These are phyloP conservation scores for Coccinonectria pachysandricola DNA, from an alignment of 2,329 filamentous ascomycete species.

Conservation along the genomic window DNA sequence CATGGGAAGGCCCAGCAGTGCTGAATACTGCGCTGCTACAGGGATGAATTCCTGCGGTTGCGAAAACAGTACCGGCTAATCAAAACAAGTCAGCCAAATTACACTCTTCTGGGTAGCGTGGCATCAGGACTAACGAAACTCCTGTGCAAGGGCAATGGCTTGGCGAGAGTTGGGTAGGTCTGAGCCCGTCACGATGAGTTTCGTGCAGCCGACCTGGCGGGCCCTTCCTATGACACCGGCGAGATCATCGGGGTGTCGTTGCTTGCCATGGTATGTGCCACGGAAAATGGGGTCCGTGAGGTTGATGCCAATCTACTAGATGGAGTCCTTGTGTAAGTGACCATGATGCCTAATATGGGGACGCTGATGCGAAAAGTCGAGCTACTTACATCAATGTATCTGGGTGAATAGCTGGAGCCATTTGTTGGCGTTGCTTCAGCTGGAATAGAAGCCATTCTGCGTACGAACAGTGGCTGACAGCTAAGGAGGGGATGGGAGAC, in stretches of 20 bases:
- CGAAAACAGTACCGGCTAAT: conserved; percentile 69
- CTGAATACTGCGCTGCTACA: conserved; percentile 78
- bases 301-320: conserved; percentile 75
- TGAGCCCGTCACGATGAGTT: conserved; percentile 89
- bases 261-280: conserved; percentile 72
- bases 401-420: conserved; percentile 27
- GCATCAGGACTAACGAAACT: conserved; percentile 57
- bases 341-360: conserved; percentile 2
- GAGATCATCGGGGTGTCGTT: conserved; percentile 64
- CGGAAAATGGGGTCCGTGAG: conserved; percentile 85
- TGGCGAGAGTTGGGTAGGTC: conserved; percentile 68
- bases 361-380: conserved; percentile 4
- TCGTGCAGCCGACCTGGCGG: conserved; percentile 66
- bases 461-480: conserved; percentile 5
- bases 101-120: conserved; percentile 3
- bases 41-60: conserved; percentile 88
- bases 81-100: conserved; percentile 1
- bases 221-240: conserved; percentile 70
- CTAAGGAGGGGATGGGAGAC: conserved; percentile 1
- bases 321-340: conserved; percentile 10
- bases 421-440: conserved; percentile 7
- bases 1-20: conserved; percentile 32
- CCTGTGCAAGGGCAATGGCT: conserved; percentile 61
- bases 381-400: conserved; percentile 51
- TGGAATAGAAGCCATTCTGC: conserved; percentile 19